Evolutionary conservation across 2,329 filamentous ascomycete genomes (phyloP).

Genomic region (Coniella vitis): DNA sequence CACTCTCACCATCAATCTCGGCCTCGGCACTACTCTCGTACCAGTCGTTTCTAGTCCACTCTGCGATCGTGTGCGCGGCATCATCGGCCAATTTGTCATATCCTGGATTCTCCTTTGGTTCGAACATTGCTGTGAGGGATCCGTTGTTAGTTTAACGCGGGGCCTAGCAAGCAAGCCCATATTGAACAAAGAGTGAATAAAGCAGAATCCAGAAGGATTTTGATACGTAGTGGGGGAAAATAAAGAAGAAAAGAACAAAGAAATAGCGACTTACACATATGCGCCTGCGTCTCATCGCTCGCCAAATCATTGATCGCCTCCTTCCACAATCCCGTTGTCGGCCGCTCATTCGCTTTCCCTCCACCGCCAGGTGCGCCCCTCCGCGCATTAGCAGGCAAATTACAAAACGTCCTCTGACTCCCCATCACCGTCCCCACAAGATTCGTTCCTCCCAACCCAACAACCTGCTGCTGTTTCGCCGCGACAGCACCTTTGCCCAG

Average conservation of each 20-base stretch:
- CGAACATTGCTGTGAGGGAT: slow-evolving; percentile 59
- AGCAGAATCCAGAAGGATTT: no score
- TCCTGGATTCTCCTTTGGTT: slow-evolving; percentile 62
- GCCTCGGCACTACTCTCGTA: slow-evolving; percentile 48
- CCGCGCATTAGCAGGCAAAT: slow-evolving; percentile 46
- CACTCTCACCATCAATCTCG: slow-evolving; percentile 13
- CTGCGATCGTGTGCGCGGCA: slow-evolving; percentile 57
- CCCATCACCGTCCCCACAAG: slow-evolving; percentile 55
- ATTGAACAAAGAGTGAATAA: no score
- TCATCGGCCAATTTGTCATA: slow-evolving; percentile 61
- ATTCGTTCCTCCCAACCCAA: slow-evolving; percentile 49
- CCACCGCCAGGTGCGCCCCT: no score
- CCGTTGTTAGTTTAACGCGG: background rate
- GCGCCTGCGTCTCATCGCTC: slow-evolving; percentile 71
- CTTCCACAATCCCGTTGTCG: slow-evolving; percentile 48
- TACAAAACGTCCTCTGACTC: slow-evolving; percentile 80
- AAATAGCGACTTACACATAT: slow-evolving; percentile 52
- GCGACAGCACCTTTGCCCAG: slow-evolving; percentile 61
- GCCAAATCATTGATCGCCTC: slow-evolving; percentile 73
- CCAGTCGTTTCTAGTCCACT: slow-evolving; percentile 62
- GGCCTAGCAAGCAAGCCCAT: no score
- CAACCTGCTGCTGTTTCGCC: slow-evolving; percentile 33
- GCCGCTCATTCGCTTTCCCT: slow-evolving; percentile 35
- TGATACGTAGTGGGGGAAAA: no score
- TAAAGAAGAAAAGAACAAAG: background rate